Base-by-base conservation (phyloP, 2,329 filamentous ascomycete genomes). In the Lasiodiplodia sp. region DNA sequence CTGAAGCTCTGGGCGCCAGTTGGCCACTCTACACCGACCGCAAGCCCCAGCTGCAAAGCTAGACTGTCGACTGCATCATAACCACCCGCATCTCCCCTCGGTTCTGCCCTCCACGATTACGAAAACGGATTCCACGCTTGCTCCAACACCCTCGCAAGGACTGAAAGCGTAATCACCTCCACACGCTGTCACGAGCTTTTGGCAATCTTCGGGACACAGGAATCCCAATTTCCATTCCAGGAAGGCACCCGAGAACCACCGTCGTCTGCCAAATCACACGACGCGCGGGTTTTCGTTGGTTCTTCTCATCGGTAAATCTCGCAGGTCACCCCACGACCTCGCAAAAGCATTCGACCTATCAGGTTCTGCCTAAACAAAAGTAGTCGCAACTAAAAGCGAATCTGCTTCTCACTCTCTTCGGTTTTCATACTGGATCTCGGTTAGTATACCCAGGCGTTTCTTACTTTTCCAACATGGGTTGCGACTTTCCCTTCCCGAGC, bases 301-400 rank as follows among this genome's bases (percentile, higher is more conserved):
- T 78, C 77, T 73, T 79, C 78, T 78, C 58, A 79, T 74, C 76
- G 77, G 78, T 78, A 76, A 76, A 76, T 71, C 73, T 73, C 73
- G 75, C 60, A 40, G 75, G 75, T 80, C 79, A 80, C 78, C 69
- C 78, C 78, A 80, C 78, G 75, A 64, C 67, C 37, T 57, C 58
- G 47, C 68, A 69, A 71, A 72, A 72, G 68, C 70, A 53, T 69
- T 69, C 70, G 55, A 73, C 69, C 68, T 71, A 70, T 57, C 31
- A 62, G 69, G 63, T 68, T 68, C 66, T 55, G 47, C 34, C 51
- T 16, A 64, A 65, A 23, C 63, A 68, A 71, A 66, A 67, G 57
- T 63, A 57, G 52, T 70, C 63, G 65, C 62, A 66, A 31, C 63
- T 28, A 66, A 70, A 68, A 70, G 63, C 68, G 57, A 18, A 53